Evolutionary conservation across 139 green algal genomes (phyloP), one percentile per base, ranked within the genome.

Genomic region (Chlorella sorokiniana): DNA sequence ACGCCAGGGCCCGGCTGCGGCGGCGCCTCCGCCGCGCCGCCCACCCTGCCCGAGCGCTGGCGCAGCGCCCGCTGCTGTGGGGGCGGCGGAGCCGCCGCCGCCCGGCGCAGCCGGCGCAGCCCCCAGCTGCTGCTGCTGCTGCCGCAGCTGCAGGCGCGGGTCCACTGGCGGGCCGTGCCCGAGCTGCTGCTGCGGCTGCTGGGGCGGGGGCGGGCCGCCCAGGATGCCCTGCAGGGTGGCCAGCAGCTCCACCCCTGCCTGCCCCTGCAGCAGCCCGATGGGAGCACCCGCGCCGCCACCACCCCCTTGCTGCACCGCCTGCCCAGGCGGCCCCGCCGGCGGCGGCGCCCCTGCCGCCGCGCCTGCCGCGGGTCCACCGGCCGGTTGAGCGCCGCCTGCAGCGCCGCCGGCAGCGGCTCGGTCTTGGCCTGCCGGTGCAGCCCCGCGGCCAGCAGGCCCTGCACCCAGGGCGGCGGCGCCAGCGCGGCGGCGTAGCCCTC

Each of bases 391-490:
- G 65, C 76, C 5, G 76, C 37, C 44, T 74, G 76, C 42, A 74
- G 76, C 23, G 10, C 20, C 31, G 45, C 23, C 40, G 75, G 75
- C 65, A 76, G 64, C 48, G 20, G n/a, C 25, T 68, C 78, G 6
- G 65, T 65, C 20, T 74, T n/a, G 7, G 14, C 0, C 45, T 61
- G 25, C 11, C 65, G 63, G 44, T 83, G 78, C 67, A 45, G 65
- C 9, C 44, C 63, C 9, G 44, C 37, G 6, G 37, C 33, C 33
- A 82, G 44, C 63, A 83, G 65, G 18, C 37, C 27, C 29, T 54
- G 27, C 14, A 83, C n/a, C 65, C 65, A 83, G 65, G 78, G 78
- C 3, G 78, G 25, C 25, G 54, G 65, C 16, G 37, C 38, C 65
- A 83, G 52, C 35, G 48, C 42, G 25, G 45, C 23, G 22, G 27